These are phyloP conservation scores for Diophrys appendiculata DNA, from an alignment of 73 alveolate genomes.

Conservation along the genomic window DNA sequence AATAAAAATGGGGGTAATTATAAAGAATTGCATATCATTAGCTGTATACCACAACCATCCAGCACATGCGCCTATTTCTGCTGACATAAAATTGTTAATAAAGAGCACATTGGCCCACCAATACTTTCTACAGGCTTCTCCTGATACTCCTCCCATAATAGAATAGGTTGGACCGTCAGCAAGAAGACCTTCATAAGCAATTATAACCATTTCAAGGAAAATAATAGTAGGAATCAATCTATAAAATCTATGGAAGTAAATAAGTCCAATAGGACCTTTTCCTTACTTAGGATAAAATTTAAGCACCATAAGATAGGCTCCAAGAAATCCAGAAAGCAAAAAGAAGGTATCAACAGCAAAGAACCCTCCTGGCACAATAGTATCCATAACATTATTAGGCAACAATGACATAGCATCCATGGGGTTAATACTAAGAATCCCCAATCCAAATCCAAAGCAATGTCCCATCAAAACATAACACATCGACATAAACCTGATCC, in stretches of 20 bases:
- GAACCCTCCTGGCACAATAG: slow-evolving; percentile 28
- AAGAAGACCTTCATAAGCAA: not conserved
- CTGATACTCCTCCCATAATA: not conserved
- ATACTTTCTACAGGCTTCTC: slow-evolving; percentile 32
- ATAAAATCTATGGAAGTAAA: slow-evolving; percentile 17
- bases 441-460: not conserved
- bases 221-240: not conserved
- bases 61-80: slow-evolving; percentile 34
- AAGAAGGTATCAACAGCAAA: slow-evolving; percentile 49
- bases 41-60: slow-evolving; percentile 63
- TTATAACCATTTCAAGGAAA: not conserved
- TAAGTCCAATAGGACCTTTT: not conserved
- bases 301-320: slow-evolving; percentile 12
- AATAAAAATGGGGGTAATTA: slow-evolving; percentile 6
- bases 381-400: not conserved
- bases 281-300: slow-evolving; percentile 20
- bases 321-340: slow-evolving; percentile 37
- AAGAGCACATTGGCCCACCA: slow-evolving; percentile 67
- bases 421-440: not conserved
- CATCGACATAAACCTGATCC: slow-evolving; percentile 50
- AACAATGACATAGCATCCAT: not conserved
- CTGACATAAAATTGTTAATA: slow-evolving; percentile 56
- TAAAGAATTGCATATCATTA: slow-evolving; percentile 13
- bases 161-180: not conserved
- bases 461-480: slow-evolving; percentile 63